Percentiles rank a stretch among this genome's conserved stretches.
phyloP scores from a whole-genome alignment of 2,329 filamentous ascomycete genomes.

The Cyclaneusma minus region DNA sequence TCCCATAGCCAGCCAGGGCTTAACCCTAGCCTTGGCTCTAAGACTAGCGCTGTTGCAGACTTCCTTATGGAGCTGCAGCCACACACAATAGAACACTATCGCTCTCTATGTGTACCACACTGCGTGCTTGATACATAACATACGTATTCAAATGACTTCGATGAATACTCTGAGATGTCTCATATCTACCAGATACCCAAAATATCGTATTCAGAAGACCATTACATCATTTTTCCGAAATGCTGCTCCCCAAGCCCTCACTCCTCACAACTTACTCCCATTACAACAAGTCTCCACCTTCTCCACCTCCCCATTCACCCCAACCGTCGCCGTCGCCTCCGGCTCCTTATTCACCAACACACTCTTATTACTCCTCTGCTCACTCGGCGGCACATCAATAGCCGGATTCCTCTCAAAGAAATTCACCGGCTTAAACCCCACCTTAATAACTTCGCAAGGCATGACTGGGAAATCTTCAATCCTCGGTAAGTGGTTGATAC shows the following conservation, averaged over 20 bases:
- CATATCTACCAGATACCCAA: no score
- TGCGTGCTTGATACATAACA: no score
- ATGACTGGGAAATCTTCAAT: conserved; percentile 55
- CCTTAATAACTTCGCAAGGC: conserved; percentile 40
- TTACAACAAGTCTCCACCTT: conserved; percentile 10
- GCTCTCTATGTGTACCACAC: no score
- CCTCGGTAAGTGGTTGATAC: conserved; percentile 48
- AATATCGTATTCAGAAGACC: no score
- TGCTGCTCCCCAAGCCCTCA: neutral
- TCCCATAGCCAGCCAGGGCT: no score
- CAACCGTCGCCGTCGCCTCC: conserved; percentile 8
- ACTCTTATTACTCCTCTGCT: conserved; percentile 26
- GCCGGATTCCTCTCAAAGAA: conserved; percentile 36
- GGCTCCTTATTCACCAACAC: conserved; percentile 8
- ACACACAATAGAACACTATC: no score
- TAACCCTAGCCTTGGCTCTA: no score
- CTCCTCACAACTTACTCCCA: conserved; percentile 2
- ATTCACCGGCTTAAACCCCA: conserved; percentile 32
- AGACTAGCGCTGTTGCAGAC: no score
- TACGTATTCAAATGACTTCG: no score
- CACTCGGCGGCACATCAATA: conserved; percentile 30
- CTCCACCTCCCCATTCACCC: conserved; percentile 8
- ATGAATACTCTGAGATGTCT: no score
- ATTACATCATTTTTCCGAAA: no score
- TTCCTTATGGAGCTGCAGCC: no score